phyloP scores from a whole-genome alignment of 83 land plant species.

The Thuja plicata region DNA sequence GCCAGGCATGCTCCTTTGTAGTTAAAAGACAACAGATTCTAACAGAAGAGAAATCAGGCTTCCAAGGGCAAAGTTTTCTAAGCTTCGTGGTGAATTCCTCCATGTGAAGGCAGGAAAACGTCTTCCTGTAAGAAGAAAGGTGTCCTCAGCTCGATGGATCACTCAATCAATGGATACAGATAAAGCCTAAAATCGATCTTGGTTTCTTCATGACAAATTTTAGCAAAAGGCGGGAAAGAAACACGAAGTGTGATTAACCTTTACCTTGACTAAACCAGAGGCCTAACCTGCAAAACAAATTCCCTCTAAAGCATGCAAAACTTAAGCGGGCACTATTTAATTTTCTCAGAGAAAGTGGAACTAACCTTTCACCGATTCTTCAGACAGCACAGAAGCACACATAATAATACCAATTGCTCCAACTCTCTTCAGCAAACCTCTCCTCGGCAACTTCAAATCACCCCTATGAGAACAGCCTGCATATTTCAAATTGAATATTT shows the following conservation, averaged over 20 bases:
- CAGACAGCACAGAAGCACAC: background rate
- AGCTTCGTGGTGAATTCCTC: background rate
- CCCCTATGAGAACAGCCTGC: background rate
- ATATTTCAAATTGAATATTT: background rate
- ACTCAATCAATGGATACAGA: background rate
- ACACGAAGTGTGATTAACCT: too few species aligned
- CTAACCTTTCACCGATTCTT: background rate
- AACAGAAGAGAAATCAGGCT: too few species aligned
- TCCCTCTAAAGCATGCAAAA: background rate
- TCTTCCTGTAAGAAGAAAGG: background rate
- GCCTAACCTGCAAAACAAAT: background rate
- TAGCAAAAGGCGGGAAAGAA: background rate
- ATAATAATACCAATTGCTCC: background rate
- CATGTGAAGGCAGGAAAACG: background rate
- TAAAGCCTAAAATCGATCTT: background rate
- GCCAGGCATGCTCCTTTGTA: background rate
- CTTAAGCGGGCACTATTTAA: background rate
- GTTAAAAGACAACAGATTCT: background rate
- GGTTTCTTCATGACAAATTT: background rate
- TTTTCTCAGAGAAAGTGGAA: background rate
- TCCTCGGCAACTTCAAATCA: background rate
- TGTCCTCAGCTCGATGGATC: background rate
- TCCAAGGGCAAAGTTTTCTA: background rate
- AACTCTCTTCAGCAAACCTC: conserved; percentile 8
- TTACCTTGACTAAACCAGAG: background rate